phyloP scores from a whole-genome alignment of 768 basidiomycete genomes.

The Xanthoconium purpureum region DNA sequence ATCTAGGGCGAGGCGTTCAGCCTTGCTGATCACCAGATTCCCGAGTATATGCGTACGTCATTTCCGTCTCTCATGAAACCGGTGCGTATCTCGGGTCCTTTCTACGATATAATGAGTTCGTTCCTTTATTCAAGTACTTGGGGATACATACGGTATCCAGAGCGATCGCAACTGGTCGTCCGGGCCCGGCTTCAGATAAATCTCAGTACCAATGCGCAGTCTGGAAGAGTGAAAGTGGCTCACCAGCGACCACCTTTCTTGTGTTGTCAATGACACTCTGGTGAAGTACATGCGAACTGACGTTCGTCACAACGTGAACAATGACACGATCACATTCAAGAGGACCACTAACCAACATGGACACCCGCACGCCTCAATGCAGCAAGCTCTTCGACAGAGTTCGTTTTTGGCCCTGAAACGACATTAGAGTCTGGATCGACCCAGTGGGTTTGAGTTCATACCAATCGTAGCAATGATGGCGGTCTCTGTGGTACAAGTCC shows the following conservation, averaged over 20 bases:
- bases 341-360: slow-evolving; percentile 79
- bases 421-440: slow-evolving; percentile 3
- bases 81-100: slow-evolving; percentile 99
- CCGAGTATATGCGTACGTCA: slow-evolving; percentile 60
- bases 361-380: slow-evolving; percentile 89
- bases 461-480: slow-evolving; percentile 99
- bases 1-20: slow-evolving; percentile 47
- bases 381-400: slow-evolving; percentile 82
- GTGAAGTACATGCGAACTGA: slow-evolving; percentile 99
- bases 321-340: neutral
- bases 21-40: neutral
- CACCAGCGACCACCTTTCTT: slow-evolving; percentile 77
- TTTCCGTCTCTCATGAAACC: slow-evolving; percentile 83
- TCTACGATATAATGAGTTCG: slow-evolving; percentile 45
- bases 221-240: slow-evolving; percentile 20
- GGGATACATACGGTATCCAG: slow-evolving; percentile 78
- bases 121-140: neutral
- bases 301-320: slow-evolving; percentile 7
- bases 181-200: slow-evolving; percentile 45
- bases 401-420: slow-evolving; percentile 83
- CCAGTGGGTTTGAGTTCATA: slow-evolving; percentile 31
- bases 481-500: slow-evolving; percentile 54
- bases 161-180: slow-evolving; percentile 95
- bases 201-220: slow-evolving; percentile 2
- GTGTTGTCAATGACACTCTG: slow-evolving; percentile 99